These are phyloP conservation scores for Myxozyma udenii DNA, from an alignment of 805 yeast species.

Conservation along the genomic window DNA sequence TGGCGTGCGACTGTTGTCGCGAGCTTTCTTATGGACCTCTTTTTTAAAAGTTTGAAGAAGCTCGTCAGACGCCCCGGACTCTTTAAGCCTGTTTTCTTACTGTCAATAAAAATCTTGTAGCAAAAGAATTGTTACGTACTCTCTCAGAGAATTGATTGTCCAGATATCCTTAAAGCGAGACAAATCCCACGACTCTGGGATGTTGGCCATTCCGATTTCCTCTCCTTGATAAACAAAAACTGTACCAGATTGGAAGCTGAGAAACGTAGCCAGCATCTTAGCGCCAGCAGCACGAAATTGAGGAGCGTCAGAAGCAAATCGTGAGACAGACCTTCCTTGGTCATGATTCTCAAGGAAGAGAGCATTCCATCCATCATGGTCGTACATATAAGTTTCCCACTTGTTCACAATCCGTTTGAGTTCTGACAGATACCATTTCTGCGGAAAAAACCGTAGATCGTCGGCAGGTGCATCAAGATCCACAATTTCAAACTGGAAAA, in stretches of 20 bases:
- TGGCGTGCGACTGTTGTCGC: constrained; percentile 55
- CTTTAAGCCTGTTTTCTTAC: too few relatives aligned
- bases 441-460: background rate
- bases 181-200: constrained; percentile 47
- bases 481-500: constrained; percentile 40
- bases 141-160: too few relatives aligned
- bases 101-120: too few relatives aligned
- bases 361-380: constrained; percentile 53
- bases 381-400: constrained; percentile 40
- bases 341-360: constrained; percentile 57
- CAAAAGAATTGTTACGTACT: too few relatives aligned
- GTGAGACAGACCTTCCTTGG: constrained; percentile 54
- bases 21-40: constrained; percentile 42
- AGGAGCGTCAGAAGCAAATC: constrained; percentile 48
- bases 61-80: too few relatives aligned
- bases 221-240: constrained; percentile 59
- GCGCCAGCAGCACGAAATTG: constrained; percentile 43
- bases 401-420: constrained; percentile 7
- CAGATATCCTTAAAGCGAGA: constrained; percentile 52
- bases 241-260: constrained; percentile 53
- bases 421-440: constrained; percentile 2
- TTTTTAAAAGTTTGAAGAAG: too few relatives aligned
- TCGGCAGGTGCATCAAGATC: constrained; percentile 6
- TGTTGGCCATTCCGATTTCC: constrained; percentile 55
- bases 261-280: constrained; percentile 49